Evolutionary conservation across 2,329 filamentous ascomycete species (phyloP), one percentile per base, ranked within the genome.

Genomic region (Geosmithia flava): DNA sequence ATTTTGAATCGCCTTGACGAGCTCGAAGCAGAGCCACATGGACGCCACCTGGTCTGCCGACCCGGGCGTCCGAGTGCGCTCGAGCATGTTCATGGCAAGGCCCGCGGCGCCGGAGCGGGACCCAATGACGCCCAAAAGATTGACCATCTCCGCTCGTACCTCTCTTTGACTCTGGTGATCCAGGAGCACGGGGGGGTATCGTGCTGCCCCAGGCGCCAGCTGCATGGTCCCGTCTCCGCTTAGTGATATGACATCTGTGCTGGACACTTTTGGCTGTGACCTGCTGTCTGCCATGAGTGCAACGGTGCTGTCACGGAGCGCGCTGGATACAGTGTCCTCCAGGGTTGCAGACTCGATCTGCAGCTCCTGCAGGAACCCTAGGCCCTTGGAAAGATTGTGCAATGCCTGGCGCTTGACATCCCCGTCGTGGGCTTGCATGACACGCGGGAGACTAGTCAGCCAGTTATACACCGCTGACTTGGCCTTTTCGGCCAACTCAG

Each of bases 401-500:
- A 97, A 75, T 2, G 83, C 80, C 48, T 76, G 75, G 52, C 80
- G 74, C 61, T 94, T 95, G 27, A 75, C 70, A n/a, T 73, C 72
- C 55, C 95, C 88, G 56, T 97, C 89, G 54, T 81, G 84, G 8
- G 81, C 79, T 60, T 91, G 87, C 80, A 96, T 90, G 15, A 87
- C 66, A 16, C 89, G 78, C 5, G 91, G 83, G 17, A 98, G 74
- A 41, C 87, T 83, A 2, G 80, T 78, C 20, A 90, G 76, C 89
- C 90, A 96, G 47, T 81, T 81, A 61, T 91, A 85, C 1, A 94
- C 72, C 1, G 78, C 83, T 27, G 74, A 76, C 55, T 87, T 86
- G 23, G 91, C 68, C 2, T 77, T 68, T 20, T 85, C 80, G 3
- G 74, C 67, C 2, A 90, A 70, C 45, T 76, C 68, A 2, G 74